A percentile compares a stretch with the other conserved stretches of the same genome.
Conservation (phyloP, 768 basidiomycete genomes). For the Roridomyces roridus region DNA sequence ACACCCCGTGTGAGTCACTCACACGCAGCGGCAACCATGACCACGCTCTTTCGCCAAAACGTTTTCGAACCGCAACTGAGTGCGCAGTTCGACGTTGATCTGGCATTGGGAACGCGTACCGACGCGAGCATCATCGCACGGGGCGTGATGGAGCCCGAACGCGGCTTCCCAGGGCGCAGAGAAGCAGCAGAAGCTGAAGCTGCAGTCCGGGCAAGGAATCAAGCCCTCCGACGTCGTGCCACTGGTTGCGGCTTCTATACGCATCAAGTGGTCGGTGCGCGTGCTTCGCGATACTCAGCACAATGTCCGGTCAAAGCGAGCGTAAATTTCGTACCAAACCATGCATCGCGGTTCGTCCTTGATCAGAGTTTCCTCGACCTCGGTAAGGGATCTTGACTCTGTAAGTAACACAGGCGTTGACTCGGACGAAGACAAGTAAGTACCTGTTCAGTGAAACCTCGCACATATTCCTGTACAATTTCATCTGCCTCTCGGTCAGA, state of each 20-base stretch:
- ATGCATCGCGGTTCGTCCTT: constrained; percentile 33
- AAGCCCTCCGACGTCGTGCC: constrained; percentile 13
- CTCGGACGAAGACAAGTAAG: too few relatives aligned
- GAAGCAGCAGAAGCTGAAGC: too few relatives aligned
- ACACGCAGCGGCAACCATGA: constrained; percentile 26
- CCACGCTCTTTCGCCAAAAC: neutral
- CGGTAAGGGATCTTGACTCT: neutral
- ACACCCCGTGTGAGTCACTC: too few relatives aligned
- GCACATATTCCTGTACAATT: neutral
- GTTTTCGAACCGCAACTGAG: constrained; percentile 19
- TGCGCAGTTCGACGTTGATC: constrained; percentile 29
- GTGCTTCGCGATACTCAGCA: constrained; percentile 17
- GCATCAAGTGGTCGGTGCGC: constrained; percentile 31
- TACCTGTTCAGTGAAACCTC: constrained; percentile 3
- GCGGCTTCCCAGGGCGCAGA: constrained; percentile 30
- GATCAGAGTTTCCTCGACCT: constrained; percentile 21
- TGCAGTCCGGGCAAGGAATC: constrained; percentile 31
- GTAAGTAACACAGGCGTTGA: too few relatives aligned
- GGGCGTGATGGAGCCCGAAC: constrained; percentile 21
- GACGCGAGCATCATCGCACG: constrained; percentile 24
- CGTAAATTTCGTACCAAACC: constrained; percentile 24
- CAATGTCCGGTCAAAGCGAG: too few relatives aligned
- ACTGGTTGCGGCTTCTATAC: constrained; percentile 22
- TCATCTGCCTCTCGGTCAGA: neutral
- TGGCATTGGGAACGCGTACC: constrained; percentile 32